These are phyloP conservation scores for Byssochlamys sp. DNA, from an alignment of 2,329 filamentous ascomycete genomes.

Conservation along the genomic window DNA sequence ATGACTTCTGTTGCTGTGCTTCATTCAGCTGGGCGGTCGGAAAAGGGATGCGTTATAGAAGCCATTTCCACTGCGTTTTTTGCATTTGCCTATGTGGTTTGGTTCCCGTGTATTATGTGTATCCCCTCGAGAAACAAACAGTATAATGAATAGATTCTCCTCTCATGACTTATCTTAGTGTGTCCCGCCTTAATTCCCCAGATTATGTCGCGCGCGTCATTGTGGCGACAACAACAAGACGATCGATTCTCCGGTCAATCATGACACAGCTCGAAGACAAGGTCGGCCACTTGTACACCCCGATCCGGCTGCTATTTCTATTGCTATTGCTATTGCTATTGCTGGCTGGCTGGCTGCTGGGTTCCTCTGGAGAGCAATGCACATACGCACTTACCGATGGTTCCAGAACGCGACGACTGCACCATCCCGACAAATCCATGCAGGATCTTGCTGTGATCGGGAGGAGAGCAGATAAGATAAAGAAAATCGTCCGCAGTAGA, in stretches of 20 bases:
- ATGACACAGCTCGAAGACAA: not conserved
- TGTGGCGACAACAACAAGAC: not conserved
- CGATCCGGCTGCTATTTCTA: no score
- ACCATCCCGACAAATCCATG: not conserved
- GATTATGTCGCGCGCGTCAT: not conserved
- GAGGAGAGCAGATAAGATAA: not conserved
- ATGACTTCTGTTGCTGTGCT: constrained; percentile 5
- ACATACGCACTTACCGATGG: not conserved
- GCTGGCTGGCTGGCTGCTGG: not conserved
- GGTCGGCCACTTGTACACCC: not conserved
- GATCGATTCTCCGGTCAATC: not conserved
- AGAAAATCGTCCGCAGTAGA: not conserved
- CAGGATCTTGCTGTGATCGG: not conserved
- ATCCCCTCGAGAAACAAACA: constrained; percentile 6
- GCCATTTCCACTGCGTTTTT: constrained; percentile 7
- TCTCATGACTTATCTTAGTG: constrained; percentile 11
- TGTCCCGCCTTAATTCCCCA: not conserved
- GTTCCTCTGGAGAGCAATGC: not conserved
- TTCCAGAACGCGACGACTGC: not conserved
- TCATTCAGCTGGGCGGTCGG: constrained; percentile 6
- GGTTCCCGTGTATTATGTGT: constrained; percentile 13
- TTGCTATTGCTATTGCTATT: not conserved
- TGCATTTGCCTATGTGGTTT: constrained; percentile 11
- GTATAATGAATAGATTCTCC: constrained; percentile 19
- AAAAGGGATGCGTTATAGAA: constrained; percentile 6